These are phyloP conservation scores for Mortierella sp. DNA, from an alignment of 371 early-diverging fungal species.

Conservation along the genomic window DNA sequence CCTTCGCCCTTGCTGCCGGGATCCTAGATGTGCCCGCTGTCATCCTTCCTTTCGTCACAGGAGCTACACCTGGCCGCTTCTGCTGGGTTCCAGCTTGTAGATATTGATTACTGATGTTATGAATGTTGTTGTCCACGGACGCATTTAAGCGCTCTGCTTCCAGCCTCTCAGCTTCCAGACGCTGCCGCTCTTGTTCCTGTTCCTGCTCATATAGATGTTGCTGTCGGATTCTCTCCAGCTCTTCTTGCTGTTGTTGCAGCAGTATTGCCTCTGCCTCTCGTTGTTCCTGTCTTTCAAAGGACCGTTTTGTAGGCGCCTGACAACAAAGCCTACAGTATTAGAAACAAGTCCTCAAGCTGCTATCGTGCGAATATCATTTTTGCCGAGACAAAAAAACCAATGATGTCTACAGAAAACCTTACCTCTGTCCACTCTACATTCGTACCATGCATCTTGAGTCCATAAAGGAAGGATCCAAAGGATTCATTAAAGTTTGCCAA, in stretches of 20 bases:
- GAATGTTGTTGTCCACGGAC: conserved; percentile 3
- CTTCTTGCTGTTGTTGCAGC: conserved; percentile 49
- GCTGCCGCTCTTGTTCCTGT: conserved; percentile 34
- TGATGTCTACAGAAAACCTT: too few species aligned
- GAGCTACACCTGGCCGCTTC: conserved; percentile 2
- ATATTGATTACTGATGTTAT: conserved; percentile 1
- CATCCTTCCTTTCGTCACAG: conserved; percentile 3
- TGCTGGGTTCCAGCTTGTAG: too few species aligned
- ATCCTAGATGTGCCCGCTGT: conserved; percentile 19
- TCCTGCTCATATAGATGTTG: conserved; percentile 42
- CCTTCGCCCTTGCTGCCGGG: conserved; percentile 15
- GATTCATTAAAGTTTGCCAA: conserved; percentile 52
- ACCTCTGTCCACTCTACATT: conserved; percentile 52
- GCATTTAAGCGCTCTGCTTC: conserved; percentile 33
- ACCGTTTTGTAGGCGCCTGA: conserved; percentile 47
- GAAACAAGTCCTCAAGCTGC: neutral
- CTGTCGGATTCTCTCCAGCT: conserved; percentile 33
- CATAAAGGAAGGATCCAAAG: conserved; percentile 51
- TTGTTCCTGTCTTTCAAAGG: conserved; percentile 48
- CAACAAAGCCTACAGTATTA: neutral
- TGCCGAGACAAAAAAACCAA: neutral
- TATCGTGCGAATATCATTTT: neutral
- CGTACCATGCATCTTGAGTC: conserved; percentile 47
- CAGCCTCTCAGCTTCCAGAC: conserved; percentile 27
- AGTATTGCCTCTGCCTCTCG: conserved; percentile 43